These are phyloP conservation scores for Venturiaceae sp. DNA, from an alignment of 2,329 filamentous ascomycete genomes.

Conservation along the genomic window DNA sequence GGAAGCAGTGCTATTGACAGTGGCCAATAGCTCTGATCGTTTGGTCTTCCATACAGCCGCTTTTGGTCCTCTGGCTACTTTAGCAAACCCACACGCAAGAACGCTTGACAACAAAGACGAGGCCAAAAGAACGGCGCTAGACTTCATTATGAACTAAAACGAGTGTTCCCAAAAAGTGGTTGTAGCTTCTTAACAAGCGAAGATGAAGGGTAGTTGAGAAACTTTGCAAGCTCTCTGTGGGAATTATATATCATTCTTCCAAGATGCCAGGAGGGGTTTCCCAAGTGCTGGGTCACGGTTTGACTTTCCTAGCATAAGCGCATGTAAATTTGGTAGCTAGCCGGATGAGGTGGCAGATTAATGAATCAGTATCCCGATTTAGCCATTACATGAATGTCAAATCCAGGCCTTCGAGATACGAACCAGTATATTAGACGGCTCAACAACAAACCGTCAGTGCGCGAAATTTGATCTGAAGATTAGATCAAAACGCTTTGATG, in stretches of 20 bases:
- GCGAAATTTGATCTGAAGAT: background rate
- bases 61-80: background rate
- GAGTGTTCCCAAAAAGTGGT: background rate
- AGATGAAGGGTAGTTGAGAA: too few species aligned
- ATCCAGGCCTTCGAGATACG: background rate
- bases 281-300: background rate
- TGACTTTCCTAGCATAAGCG: background rate
- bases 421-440: background rate
- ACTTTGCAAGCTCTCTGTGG: background rate
- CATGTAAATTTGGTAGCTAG: background rate
- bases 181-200: background rate
- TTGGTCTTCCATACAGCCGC: background rate
- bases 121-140: background rate
- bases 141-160: background rate
- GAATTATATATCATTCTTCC: background rate
- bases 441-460: background rate
- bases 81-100: background rate
- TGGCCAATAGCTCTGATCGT: background rate
- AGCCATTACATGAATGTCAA: background rate
- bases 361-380: background rate
- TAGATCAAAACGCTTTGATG: background rate
- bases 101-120: background rate
- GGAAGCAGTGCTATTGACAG: background rate
- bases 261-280: background rate
- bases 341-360: background rate